Conservation (phyloP, 495 filamentous ascomycete species). For the Clavariopsis aquatica region DNA sequence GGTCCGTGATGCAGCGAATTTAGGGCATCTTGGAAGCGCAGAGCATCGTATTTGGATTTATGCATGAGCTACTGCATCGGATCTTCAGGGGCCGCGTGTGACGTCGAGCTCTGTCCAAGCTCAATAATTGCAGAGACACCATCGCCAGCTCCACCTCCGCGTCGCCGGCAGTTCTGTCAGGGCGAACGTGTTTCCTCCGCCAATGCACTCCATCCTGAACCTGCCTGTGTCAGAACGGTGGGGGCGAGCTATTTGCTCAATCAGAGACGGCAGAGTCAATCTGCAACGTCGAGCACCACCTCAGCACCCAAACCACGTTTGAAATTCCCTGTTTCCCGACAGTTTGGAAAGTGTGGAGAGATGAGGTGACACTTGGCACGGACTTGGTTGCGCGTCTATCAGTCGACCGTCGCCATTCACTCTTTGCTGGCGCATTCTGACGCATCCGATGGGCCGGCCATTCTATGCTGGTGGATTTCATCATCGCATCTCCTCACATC, state of each 20-base stretch:
- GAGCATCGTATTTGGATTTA: neutral
- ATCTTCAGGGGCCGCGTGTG: slow-evolving; percentile 2
- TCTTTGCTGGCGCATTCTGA: neutral
- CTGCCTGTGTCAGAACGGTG: neutral
- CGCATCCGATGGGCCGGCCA: too few species aligned
- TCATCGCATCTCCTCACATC: neutral
- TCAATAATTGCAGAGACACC: neutral
- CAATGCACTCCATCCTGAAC: neutral
- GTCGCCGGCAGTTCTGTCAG: neutral
- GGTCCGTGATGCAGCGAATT: neutral
- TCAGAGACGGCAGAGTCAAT: neutral
- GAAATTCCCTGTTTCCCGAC: slow-evolving; percentile 1
- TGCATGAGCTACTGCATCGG: neutral
- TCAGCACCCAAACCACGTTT: slow-evolving; percentile 4
- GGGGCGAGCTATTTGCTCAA: neutral
- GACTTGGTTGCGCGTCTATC: neutral
- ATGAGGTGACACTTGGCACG: neutral
- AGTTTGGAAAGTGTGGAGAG: slow-evolving; percentile 21
- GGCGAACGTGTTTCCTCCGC: neutral
- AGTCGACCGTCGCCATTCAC: neutral
- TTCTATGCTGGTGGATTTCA: too few species aligned
- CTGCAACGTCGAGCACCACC: slow-evolving; percentile 6
- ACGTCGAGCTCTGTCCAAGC: neutral
- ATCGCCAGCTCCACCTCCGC: neutral
- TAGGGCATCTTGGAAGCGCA: too few species aligned